A percentile compares a stretch with the other conserved stretches of the same genome.
Conservation (phyloP, 2,329 filamentous ascomycete species). For the Curvularia lunata region DNA sequence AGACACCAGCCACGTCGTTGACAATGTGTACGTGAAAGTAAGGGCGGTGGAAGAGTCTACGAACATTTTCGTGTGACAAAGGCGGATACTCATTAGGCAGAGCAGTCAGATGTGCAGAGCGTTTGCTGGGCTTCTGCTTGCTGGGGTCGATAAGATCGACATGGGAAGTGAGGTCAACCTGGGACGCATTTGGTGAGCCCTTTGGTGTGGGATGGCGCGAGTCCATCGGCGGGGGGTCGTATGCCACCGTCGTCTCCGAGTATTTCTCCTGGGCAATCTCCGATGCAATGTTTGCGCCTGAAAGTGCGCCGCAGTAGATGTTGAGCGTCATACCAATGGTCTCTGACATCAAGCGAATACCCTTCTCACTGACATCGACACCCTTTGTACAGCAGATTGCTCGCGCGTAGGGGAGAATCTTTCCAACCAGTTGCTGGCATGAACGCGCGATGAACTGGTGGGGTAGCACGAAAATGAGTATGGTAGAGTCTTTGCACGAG, state of each 20-base stretch:
- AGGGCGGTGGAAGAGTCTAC: slow-evolving; percentile 87
- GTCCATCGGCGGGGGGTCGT: slow-evolving; percentile 90
- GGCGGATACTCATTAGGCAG: slow-evolving; percentile 84
- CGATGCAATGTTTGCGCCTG: slow-evolving; percentile 92
- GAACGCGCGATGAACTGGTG: slow-evolving; percentile 94
- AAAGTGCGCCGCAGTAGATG: slow-evolving; percentile 96
- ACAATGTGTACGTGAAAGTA: slow-evolving; percentile 98
- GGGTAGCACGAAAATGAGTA: slow-evolving; percentile 94
- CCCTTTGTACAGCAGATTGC: slow-evolving; percentile 99
- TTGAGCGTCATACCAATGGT: slow-evolving; percentile 88
- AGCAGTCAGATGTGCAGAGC: slow-evolving; percentile 74
- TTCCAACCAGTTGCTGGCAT: slow-evolving; percentile 81
- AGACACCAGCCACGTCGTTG: slow-evolving; percentile 94
- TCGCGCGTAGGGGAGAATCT: slow-evolving; percentile 89
- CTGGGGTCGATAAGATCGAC: slow-evolving; percentile 61
- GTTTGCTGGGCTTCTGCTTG: slow-evolving; percentile 59
- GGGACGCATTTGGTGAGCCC: slow-evolving; percentile 55
- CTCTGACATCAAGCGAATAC: slow-evolving; percentile 90
- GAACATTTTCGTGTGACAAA: slow-evolving; percentile 82
- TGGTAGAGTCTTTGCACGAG: slow-evolving; percentile 81
- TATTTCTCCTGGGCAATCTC: slow-evolving; percentile 97
- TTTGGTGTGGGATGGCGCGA: slow-evolving; percentile 73
- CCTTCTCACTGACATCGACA: slow-evolving; percentile 86
- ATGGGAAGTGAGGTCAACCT: slow-evolving; percentile 56
- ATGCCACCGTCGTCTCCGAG: slow-evolving; percentile 95